Conservation (phyloP, 2,329 filamentous ascomycete species). For the Clonostachys rhizophaga region DNA sequence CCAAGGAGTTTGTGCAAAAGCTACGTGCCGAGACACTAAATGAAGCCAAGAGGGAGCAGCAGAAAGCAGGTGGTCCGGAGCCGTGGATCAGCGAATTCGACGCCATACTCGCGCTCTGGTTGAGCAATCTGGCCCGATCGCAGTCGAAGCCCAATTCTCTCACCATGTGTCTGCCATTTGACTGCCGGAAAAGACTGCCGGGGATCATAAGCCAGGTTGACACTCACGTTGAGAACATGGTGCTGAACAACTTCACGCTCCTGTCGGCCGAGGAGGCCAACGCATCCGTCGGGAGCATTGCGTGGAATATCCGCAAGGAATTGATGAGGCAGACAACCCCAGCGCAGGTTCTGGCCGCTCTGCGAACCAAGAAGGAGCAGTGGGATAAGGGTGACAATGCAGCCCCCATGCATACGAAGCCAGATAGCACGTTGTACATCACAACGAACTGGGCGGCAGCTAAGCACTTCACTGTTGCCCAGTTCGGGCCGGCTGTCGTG, state of each 20-base stretch:
- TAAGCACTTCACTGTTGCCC: constrained; percentile 21
- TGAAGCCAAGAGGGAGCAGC: too few species aligned
- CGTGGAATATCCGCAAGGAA: constrained; percentile 19
- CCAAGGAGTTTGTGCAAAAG: too few species aligned
- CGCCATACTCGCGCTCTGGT: too few species aligned
- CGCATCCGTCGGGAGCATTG: constrained; percentile 17
- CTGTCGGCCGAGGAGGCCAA: constrained; percentile 11
- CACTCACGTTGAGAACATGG: constrained; percentile 18
- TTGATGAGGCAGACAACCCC: constrained; percentile 25
- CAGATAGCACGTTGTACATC: constrained; percentile 20
- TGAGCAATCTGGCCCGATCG: constrained; percentile 7
- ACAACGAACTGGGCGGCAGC: constrained; percentile 32
- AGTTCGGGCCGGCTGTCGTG: constrained; percentile 26
- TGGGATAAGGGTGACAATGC: constrained; percentile 8
- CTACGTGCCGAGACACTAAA: too few species aligned
- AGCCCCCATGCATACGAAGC: constrained; percentile 19
- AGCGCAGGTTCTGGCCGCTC: constrained; percentile 20
- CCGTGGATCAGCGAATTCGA: too few species aligned
- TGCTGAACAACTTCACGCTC: constrained; percentile 9
- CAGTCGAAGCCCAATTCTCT: constrained; percentile 11
- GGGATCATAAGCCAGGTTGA: constrained; percentile 6
- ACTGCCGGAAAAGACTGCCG: constrained; percentile 16
- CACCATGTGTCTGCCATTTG: constrained; percentile 14
- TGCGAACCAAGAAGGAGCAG: constrained; percentile 11
- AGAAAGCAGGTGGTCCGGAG: too few species aligned